These are phyloP conservation scores for Dicorynia guianensis DNA, from an alignment of 306 rosid species.

Conservation along the genomic window DNA sequence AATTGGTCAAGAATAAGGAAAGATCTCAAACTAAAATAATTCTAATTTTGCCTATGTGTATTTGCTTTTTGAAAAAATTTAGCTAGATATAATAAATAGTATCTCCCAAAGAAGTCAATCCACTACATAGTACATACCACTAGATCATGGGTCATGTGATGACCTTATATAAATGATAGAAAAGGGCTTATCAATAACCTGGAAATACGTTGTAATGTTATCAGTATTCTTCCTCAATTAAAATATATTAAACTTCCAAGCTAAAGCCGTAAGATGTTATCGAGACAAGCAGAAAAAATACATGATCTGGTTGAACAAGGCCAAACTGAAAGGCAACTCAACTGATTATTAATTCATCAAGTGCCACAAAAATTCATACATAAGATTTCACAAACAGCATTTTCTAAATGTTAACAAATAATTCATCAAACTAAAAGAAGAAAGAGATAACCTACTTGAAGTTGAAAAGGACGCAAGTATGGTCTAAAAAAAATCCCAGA, in stretches of 20 bases:
- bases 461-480: constrained; percentile 24
- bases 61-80: constrained; percentile 3
- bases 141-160: constrained; percentile 2
- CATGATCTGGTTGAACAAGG: constrained; percentile 2
- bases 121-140: neutral
- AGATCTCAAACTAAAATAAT: neutral
- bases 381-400: constrained; percentile 3
- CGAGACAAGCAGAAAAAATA: neutral
- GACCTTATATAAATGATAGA: neutral
- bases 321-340: constrained; percentile 6
- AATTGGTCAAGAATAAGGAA: neutral
- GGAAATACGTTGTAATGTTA: neutral
- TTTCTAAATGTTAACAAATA: neutral
- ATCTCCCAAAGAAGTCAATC: constrained; percentile 5
- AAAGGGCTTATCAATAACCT: neutral
- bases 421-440: constrained; percentile 17
- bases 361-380: constrained; percentile 13
- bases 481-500: neutral
- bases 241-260: constrained; percentile 11
- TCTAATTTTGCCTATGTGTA: neutral
- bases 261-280: neutral
- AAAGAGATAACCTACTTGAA: constrained; percentile 25
- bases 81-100: neutral
- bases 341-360: constrained; percentile 3
- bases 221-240: neutral